Percentiles rank a stretch among this genome's conserved stretches.
Evolutionary conservation across 176 grass and related monocot genomes (phyloP).

Genomic region (Aegilops umbellulata): DNA sequence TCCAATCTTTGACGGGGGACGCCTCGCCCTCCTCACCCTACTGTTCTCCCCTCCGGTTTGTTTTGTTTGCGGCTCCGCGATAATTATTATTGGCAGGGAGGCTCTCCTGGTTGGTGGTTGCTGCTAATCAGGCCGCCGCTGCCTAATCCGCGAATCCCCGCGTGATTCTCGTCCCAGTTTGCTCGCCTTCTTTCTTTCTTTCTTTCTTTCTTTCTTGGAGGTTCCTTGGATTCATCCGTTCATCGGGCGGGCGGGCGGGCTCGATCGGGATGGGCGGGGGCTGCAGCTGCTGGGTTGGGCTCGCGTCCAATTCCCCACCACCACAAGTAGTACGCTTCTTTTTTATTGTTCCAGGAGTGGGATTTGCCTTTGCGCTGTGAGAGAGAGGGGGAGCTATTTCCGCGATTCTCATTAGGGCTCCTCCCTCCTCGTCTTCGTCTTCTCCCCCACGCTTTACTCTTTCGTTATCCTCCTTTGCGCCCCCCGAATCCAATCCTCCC

Average conservation of each 20-base stretch:
- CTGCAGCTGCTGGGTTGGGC: slow-evolving; percentile 21
- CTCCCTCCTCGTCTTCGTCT: background rate
- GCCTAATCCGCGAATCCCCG: slow-evolving; percentile 30
- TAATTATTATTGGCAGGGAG: slow-evolving; percentile 7
- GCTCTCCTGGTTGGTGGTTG: background rate
- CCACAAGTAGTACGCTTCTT: slow-evolving; percentile 23
- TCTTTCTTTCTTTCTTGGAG: background rate
- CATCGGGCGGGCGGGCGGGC: background rate
- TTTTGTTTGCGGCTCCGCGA: slow-evolving; percentile 23
- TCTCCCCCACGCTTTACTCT: slow-evolving; percentile 55
- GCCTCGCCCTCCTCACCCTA: background rate
- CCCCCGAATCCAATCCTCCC: slow-evolving; percentile 23
- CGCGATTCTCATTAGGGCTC: slow-evolving; percentile 45
- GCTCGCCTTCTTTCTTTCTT: background rate
- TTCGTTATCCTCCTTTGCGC: background rate
- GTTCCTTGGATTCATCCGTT: slow-evolving; percentile 39
- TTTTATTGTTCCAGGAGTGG: slow-evolving; percentile 50
- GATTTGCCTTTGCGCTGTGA: slow-evolving; percentile 52
- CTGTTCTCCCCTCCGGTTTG: slow-evolving; percentile 29
- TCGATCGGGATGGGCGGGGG: slow-evolving; percentile 43
- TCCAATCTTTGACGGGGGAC: slow-evolving; percentile 47
- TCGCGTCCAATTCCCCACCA: slow-evolving; percentile 47
- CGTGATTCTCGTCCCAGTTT: slow-evolving; percentile 7
- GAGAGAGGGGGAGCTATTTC: slow-evolving; percentile 46
- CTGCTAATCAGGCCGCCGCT: slow-evolving; percentile 20